Evolutionary conservation across 1,284 basidiomycete species (phyloP).

Genomic region (Pulveroboletus ridleyi): DNA sequence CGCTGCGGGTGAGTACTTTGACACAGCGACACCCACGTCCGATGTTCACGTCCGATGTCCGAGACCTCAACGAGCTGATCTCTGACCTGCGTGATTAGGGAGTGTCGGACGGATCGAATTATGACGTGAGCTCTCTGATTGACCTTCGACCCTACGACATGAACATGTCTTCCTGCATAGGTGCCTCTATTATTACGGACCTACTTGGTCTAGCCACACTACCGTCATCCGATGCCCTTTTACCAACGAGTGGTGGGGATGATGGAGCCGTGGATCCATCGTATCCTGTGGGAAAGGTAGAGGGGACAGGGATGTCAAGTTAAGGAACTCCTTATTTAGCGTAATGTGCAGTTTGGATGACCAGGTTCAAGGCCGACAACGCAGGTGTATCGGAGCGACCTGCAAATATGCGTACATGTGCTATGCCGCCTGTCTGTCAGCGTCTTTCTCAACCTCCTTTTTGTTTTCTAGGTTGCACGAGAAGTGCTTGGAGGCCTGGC

Average conservation of each 20-base stretch:
- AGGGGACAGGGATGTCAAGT: conserved; percentile 78
- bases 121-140: conserved; percentile 39
- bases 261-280: no score
- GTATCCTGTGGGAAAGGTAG: no score
- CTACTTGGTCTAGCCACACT: no score
- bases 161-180: conserved; percentile 11
- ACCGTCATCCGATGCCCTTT: no score
- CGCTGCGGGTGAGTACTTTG: conserved; percentile 32
- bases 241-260: no score
- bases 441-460: conserved; percentile 3
- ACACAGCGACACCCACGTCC: conserved; percentile 33
- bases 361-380: conserved; percentile 74
- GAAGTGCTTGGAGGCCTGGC: no score
- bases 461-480: conserved; percentile 54
- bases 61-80: conserved; percentile 34
- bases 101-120: conserved; percentile 40
- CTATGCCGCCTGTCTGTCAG: not conserved
- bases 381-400: conserved; percentile 61
- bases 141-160: no score
- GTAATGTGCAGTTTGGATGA: conserved; percentile 82
- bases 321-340: conserved; percentile 79
- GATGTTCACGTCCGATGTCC: no score
- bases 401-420: conserved; percentile 73
- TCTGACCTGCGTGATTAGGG: conserved; percentile 36
- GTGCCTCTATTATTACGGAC: no score